A percentile compares a stretch with the other conserved stretches of the same genome.
Conservation (phyloP, 257 asterid species). For the Misopates orontium region DNA sequence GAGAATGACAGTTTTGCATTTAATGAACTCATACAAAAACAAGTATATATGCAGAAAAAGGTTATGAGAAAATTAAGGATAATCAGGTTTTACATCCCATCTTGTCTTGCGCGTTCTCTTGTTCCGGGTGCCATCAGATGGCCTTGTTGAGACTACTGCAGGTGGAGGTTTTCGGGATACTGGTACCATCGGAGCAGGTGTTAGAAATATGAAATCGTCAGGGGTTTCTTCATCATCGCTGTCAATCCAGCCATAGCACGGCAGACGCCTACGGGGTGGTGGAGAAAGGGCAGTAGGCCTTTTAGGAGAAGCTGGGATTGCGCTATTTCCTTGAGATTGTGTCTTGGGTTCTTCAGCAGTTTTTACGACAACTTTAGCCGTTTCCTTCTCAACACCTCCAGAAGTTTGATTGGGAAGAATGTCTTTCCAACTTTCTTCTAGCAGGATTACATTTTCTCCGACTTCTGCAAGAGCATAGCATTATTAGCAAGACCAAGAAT, state of each 20-base stretch:
- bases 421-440: constrained; percentile 30
- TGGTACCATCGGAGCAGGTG: no score
- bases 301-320: constrained; percentile 1
- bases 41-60: no score
- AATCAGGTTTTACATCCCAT: constrained; percentile 27
- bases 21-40: no score
- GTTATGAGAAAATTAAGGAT: not conserved
- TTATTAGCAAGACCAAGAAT: no score
- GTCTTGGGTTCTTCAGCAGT: not conserved
- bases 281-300: not conserved
- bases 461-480: constrained; percentile 5
- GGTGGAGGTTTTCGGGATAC: no score
- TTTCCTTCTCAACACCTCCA: not conserved
- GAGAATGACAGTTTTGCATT: no score
- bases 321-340: not conserved
- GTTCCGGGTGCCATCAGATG: not conserved
- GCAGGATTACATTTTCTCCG: not conserved
- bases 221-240: constrained; percentile 40
- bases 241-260: constrained; percentile 67
- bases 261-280: constrained; percentile 23
- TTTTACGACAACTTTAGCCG: not conserved
- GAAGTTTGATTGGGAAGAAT: constrained; percentile 26
- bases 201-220: no score
- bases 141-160: no score
- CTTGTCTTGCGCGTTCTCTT: constrained; percentile 30